Percentiles rank a stretch among this genome's conserved stretches.
These are phyloP conservation scores for Leishmania tarentolae DNA, from an alignment of 208 protist species.

Conservation along the genomic window DNA sequence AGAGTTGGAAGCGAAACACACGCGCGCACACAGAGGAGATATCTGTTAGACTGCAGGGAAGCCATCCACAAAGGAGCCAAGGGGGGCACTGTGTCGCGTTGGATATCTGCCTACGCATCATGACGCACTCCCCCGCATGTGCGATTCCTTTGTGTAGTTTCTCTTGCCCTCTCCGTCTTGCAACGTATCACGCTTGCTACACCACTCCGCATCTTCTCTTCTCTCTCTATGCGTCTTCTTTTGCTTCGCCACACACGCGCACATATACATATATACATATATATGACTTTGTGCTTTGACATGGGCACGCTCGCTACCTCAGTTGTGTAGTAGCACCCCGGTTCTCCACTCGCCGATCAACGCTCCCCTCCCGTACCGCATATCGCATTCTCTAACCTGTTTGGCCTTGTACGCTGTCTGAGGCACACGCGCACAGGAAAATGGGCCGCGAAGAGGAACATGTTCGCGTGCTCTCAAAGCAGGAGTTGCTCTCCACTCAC, in stretches of 20 bases:
- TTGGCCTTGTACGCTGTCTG: neutral
- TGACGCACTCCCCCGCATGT: neutral
- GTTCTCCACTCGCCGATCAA: neutral
- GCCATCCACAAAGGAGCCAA: neutral
- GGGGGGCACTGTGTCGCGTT: neutral
- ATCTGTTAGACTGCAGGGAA: neutral
- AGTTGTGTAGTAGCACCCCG: neutral
- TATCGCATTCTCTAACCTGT: neutral
- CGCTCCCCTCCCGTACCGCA: neutral
- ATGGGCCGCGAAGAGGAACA: constrained; percentile 56
- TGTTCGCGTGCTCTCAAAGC: constrained; percentile 80
- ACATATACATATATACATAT: too few relatives aligned
- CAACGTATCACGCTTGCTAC: neutral
- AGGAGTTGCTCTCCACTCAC: constrained; percentile 81
- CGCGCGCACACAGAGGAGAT: neutral
- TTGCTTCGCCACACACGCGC: too few relatives aligned
- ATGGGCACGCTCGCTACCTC: too few relatives aligned
- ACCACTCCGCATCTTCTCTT: neutral
- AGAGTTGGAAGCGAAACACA: neutral
- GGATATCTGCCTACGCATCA: neutral
- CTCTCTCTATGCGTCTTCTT: neutral
- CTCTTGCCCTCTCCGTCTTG: neutral
- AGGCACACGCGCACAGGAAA: constrained; percentile 11
- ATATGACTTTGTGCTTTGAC: too few relatives aligned
- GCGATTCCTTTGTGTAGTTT: neutral